phyloP scores from a whole-genome alignment of 1,284 basidiomycete genomes.

The Trichosporon inkin region DNA sequence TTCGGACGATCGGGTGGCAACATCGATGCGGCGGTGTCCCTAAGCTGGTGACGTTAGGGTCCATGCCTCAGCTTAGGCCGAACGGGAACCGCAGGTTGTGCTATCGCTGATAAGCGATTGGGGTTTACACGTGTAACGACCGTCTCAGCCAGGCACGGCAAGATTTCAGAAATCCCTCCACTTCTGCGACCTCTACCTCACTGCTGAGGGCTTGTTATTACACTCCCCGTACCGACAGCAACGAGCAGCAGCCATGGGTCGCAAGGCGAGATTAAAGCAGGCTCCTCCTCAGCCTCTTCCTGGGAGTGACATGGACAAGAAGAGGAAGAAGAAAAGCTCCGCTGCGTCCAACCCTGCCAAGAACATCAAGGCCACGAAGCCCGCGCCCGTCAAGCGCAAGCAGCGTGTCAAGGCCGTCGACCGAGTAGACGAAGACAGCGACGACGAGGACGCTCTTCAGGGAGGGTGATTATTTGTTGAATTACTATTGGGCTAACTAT shows the following conservation, averaged over 20 bases:
- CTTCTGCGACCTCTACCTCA: too few species aligned
- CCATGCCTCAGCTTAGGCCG: background rate
- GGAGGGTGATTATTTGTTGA: conserved; percentile 32
- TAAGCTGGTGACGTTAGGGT: conserved; percentile 4
- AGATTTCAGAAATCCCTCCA: too few species aligned
- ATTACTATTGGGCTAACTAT: background rate
- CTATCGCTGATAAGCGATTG: background rate
- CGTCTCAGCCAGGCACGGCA: background rate
- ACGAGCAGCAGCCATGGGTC: conserved; percentile 58
- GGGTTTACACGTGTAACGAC: background rate
- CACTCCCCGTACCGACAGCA: background rate
- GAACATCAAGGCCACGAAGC: conserved; percentile 24
- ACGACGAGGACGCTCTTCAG: conserved; percentile 44
- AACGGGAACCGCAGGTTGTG: background rate
- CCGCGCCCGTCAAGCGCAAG: conserved; percentile 25
- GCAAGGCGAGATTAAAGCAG: conserved; percentile 88
- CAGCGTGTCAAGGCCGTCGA: conserved; percentile 39
- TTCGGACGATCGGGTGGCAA: conserved; percentile 16
- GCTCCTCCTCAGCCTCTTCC: conserved; percentile 63
- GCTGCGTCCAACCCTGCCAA: conserved; percentile 30
- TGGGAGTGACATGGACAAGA: conserved; percentile 35
- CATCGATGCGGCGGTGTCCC: conserved; percentile 1
- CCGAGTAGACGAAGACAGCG: conserved; percentile 42
- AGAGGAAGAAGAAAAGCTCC: conserved; percentile 37
- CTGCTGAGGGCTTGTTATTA: background rate